phyloP scores from a whole-genome alignment of 352 stramenopile species.

The Thalassiosira exigua region DNA sequence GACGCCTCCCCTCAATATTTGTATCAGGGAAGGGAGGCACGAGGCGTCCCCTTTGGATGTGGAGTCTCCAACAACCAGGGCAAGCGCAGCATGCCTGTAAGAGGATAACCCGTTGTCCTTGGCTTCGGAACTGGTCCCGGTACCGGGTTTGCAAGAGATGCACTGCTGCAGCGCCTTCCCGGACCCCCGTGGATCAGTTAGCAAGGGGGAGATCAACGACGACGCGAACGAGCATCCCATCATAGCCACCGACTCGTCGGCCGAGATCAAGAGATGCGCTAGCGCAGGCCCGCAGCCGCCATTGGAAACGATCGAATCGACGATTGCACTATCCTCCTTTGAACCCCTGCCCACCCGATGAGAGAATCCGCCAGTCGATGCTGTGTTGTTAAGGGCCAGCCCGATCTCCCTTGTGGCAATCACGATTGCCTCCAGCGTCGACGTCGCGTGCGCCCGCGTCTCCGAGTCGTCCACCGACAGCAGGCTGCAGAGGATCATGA shows the following conservation, averaged over 20 bases:
- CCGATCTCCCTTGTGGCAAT: slow-evolving; percentile 67
- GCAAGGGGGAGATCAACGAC: slow-evolving; percentile 69
- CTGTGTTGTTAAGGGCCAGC: slow-evolving; percentile 29
- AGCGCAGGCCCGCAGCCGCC: slow-evolving; percentile 69
- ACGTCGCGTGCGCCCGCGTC: slow-evolving; percentile 71
- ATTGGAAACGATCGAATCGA: slow-evolving; percentile 69
- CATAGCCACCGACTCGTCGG: slow-evolving; percentile 73
- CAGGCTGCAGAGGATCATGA: slow-evolving; percentile 80
- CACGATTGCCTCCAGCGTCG: slow-evolving; percentile 64
- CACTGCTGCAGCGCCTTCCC: slow-evolving; percentile 29
- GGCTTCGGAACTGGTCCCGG: not conserved
- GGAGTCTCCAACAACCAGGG: slow-evolving; percentile 39
- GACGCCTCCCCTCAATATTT: slow-evolving; percentile 37
- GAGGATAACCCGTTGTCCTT: slow-evolving; percentile 44
- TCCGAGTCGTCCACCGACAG: slow-evolving; percentile 75
- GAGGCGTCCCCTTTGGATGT: slow-evolving; percentile 16
- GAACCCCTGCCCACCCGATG: slow-evolving; percentile 34
- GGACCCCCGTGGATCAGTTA: slow-evolving; percentile 65
- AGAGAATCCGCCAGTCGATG: slow-evolving; percentile 49
- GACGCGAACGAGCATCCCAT: slow-evolving; percentile 76
- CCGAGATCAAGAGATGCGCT: slow-evolving; percentile 72
- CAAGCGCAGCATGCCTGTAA: slow-evolving; percentile 48
- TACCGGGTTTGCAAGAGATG: not conserved
- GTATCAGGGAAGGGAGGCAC: slow-evolving; percentile 44
- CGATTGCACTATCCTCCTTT: slow-evolving; percentile 68